Percentiles rank a stretch among this genome's conserved stretches.
Evolutionary conservation across 176 grass and related monocot genomes (phyloP).

Genomic region (Oryza glumipatula): DNA sequence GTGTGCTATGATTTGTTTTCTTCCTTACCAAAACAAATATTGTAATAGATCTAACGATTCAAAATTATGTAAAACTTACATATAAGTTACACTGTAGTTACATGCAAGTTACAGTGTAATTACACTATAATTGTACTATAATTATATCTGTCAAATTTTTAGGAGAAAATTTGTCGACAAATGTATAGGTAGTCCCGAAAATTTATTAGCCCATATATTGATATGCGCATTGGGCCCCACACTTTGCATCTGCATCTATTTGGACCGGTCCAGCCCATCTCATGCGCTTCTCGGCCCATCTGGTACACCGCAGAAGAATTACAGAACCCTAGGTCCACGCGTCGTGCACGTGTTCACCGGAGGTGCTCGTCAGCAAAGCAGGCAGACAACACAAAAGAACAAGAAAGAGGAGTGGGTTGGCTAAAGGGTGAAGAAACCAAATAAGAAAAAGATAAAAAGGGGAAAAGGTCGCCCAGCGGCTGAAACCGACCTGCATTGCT

Average conservation of each 20-base stretch:
- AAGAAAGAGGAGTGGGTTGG: slow-evolving; percentile 17
- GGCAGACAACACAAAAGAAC: neutral
- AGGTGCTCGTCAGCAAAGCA: slow-evolving; percentile 12
- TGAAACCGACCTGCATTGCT: neutral
- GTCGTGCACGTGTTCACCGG: neutral
- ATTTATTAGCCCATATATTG: no score
- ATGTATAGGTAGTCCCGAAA: no score
- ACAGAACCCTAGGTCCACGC: neutral
- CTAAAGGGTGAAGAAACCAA: slow-evolving; percentile 9
- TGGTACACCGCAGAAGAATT: neutral
- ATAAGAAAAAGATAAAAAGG: neutral
- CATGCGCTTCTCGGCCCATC: neutral
- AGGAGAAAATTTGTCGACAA: no score
- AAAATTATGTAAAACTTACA: no score
- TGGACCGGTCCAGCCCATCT: neutral
- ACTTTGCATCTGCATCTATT: neutral
- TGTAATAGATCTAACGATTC: no score
- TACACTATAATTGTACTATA: no score
- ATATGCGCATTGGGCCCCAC: no score
- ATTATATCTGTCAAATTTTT: no score
- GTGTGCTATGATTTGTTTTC: no score
- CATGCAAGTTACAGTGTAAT: no score
- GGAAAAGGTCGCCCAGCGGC: slow-evolving; percentile 16
- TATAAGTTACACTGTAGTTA: no score
- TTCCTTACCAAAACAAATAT: no score